Base-by-base conservation (phyloP, 192 early-diverging fungal genomes). In the Gonapodya prolifera region DNA sequence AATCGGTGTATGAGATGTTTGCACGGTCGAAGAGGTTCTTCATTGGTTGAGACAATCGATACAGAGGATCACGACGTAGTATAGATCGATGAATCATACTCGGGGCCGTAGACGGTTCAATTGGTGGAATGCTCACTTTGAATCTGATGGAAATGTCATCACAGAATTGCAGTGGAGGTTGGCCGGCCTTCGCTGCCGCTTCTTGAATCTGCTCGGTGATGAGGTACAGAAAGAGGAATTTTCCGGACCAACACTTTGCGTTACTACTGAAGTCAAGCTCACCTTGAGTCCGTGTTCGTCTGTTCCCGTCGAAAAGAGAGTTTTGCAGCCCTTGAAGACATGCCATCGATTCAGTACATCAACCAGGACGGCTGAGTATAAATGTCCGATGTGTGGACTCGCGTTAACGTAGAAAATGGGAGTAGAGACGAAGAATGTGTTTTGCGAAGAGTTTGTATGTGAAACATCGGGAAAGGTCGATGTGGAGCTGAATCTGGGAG, bases 281-380 rank as follows among this genome's bases (percentile, higher is more conserved):
- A 90, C 92, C 86, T 98, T 98, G 1, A 94, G 87, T 0, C 97
- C 97, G 81, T 98, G 97, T 80, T 98, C 97, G 80, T 98, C 97
- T 0, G 97, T 98, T 34, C 97, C 97, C 0, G 91, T 91, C 30
- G 83, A 84, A 18, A 92, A 75, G 13, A 91, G 30, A 0, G 87
- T 82, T 28, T 77, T 78, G 30, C 86, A 80, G 18, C 93, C 94
- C 34, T 86, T 91, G 69, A 98, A 77, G 33, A 86, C 86, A 76
- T 91, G 87, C 77, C 88, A 95, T 30, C 95, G 82, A 77, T 88
- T 88, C 28, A 97, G 80, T 1, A 89, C 89, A 79, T 98, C 97
- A 0, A 92, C 90, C 0, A 98, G 81, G 2, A 97, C 93, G 0
- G 91, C 84, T 1, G 95, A 93, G 81, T 95, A 96, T 76, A 98